Base-by-base conservation (phyloP, 208 protist genomes). In the Leishmania major region DNA sequence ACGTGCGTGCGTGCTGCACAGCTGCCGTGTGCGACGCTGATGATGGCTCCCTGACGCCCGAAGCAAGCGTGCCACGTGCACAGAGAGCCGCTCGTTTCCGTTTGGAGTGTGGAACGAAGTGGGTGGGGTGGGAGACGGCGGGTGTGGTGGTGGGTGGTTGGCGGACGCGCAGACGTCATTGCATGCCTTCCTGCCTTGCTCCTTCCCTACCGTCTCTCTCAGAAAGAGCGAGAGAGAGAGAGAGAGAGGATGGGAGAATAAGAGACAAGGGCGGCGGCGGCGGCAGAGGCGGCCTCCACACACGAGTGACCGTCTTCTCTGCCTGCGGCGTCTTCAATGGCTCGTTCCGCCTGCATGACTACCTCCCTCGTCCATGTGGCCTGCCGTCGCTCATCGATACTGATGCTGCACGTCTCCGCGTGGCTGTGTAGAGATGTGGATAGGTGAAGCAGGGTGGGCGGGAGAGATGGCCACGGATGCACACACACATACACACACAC, bases 401-500 rank as follows among this genome's bases (percentile, higher is more conserved):
- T 43, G 40, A n/a, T 72, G 40, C 67, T n/a, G 40, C 67, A 15
- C 67, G 13, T 31, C 37, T n/a, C 40, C 49, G 25, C 69, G 8
- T 51, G 43, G 25, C 3, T 8, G 69, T 73, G 69, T 25, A 43
- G 43, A 17, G 43, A 8, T 5, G 69, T 19, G 17, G 22, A 49
- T 72, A 28, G 35, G 19, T 19, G 35, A 72, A 43, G 19, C 37
- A 47, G 17, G 22, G 31, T 73, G 43, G 25, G 19, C 15, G 28
- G 69, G 25, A 4, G 69, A 73, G 40, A 15, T 6, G 15, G 7
- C 43, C 69, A 53, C 22, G 25, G 43, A 73, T 31, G 17, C 72
- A 55, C 72, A 13, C 49, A 22, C n/a, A 60, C 49, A 40, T n/a
- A 45, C 72, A 76, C 72, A 60, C 72, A 57, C 31, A 75, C 25